Base-by-base conservation (phyloP, 257 asterid genomes). In the Perilla frutescens region DNA sequence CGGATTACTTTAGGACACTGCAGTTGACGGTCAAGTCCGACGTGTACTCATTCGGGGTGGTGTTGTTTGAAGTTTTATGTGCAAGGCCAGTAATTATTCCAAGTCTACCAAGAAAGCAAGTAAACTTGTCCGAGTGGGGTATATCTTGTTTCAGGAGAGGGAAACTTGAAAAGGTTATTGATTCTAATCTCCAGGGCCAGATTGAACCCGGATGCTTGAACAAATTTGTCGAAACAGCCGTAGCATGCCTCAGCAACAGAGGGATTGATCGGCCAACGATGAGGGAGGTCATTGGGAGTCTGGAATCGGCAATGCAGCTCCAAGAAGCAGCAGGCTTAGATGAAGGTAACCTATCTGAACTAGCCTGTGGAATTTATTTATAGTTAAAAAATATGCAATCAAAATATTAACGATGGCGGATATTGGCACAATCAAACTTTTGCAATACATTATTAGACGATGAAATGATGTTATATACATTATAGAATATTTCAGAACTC, bases 201-300 rank as follows among this genome's bases (percentile, higher is more conserved):
- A 84, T 88, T 36, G 87, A 82, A 1, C 74, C 82, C 0, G 85
- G 82, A 37, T 85, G 88, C 67, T 68, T 88, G 75, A 75, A 64
- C 32, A 83, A 76, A 60, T 90, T 60, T 53, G 79, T 60, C 1
- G 89, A 85, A 15, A 80, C 81, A 4, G 93, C 90, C 1, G 11
- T 65, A 2, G 71, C 47, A 31, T 90, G 96, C 66, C 68, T 90
- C 79, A 69, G 62, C 26, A 78, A 71, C 26, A 54, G 66, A n/a
- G 86, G 88, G 54, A 34, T 13, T 0, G 80, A 88, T 1, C 68
- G 93, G 71, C 90, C 89, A 1, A 5, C 85, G 0, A 90, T 87
- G 96, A 76, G 66, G 34, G 93, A 90, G 58, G 81, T 88, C 2
- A 84, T 90, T 32, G 64, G 91, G 90, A 77, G 84, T 59, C 83